phyloP scores from a whole-genome alignment of 2,329 filamentous ascomycete species.

The Aspergillus ibericus region DNA sequence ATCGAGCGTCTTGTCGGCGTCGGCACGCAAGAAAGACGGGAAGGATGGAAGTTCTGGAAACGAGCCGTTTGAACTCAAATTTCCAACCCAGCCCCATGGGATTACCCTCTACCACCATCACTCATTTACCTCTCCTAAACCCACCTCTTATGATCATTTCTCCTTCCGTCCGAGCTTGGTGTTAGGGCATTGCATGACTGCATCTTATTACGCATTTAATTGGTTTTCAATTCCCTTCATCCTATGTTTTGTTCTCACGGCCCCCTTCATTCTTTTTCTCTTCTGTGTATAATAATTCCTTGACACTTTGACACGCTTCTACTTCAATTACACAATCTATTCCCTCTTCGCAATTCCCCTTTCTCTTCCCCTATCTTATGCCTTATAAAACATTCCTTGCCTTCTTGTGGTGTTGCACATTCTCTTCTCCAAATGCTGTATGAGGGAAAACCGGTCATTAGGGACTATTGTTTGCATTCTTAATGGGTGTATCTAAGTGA shows the following conservation, averaged over 20 bases:
- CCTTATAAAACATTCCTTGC: not conserved
- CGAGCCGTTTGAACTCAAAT: conserved; percentile 21
- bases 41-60: conserved; percentile 87
- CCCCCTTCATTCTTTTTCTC: conserved; percentile 1
- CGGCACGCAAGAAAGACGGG: conserved; percentile 65
- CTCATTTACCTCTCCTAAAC: not conserved
- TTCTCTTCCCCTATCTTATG: not conserved
- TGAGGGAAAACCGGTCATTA: not conserved
- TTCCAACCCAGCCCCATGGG: not conserved
- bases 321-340: not conserved
- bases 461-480: not conserved
- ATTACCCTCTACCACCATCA: not conserved
- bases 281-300: conserved; percentile 16
- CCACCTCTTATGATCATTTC: conserved; percentile 1
- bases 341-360: not conserved
- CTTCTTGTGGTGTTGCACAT: too few species aligned
- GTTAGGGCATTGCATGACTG: conserved; percentile 4
- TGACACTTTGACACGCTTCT: not conserved
- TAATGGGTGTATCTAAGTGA: not conserved
- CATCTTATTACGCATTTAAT: not conserved
- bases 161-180: not conserved
- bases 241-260: not conserved
- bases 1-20: conserved; percentile 88
- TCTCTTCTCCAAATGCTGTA: too few species aligned
- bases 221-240: conserved; percentile 1